These are phyloP conservation scores for Xylaria telfairii DNA, from an alignment of 495 filamentous ascomycete species.

Conservation along the genomic window DNA sequence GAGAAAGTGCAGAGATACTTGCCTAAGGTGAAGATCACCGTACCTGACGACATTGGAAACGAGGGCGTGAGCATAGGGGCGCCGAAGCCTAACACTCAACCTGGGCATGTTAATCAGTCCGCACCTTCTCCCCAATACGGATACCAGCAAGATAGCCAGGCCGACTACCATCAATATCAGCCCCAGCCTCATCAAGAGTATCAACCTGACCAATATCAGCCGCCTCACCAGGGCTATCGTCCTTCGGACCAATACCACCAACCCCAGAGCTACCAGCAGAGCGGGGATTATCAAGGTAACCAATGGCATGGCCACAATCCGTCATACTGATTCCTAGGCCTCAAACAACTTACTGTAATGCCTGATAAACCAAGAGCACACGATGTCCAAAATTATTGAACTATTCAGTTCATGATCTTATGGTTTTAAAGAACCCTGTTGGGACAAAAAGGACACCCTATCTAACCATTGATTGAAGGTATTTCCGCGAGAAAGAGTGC, in stretches of 20 bases:
- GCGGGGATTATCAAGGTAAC: constrained; percentile 7
- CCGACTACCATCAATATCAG: constrained; percentile 25
- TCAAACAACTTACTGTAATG: background rate
- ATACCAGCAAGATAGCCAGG: constrained; percentile 10
- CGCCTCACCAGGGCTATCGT: constrained; percentile 27
- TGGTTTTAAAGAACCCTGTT: background rate
- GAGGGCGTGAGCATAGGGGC: constrained; percentile 41
- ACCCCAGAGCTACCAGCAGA: constrained; percentile 14
- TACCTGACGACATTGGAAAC: constrained; percentile 45
- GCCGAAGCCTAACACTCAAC: constrained; percentile 34
- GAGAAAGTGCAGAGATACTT: constrained; percentile 45
- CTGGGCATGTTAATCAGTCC: constrained; percentile 36
- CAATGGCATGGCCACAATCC: constrained; percentile 31
- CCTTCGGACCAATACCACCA: constrained; percentile 11
- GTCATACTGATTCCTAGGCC: constrained; percentile 14
- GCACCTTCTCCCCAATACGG: constrained; percentile 18
- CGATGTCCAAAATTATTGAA: background rate
- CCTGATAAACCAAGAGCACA: background rate
- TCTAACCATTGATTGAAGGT: background rate
- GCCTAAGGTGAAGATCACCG: constrained; percentile 44
- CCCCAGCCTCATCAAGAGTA: constrained; percentile 26
- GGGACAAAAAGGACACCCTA: background rate
- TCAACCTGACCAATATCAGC: constrained; percentile 27
- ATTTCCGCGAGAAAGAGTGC: background rate
- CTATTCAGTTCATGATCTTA: background rate